Base-by-base conservation (phyloP, 2,329 filamentous ascomycete genomes). In the Apiospora marii region DNA sequence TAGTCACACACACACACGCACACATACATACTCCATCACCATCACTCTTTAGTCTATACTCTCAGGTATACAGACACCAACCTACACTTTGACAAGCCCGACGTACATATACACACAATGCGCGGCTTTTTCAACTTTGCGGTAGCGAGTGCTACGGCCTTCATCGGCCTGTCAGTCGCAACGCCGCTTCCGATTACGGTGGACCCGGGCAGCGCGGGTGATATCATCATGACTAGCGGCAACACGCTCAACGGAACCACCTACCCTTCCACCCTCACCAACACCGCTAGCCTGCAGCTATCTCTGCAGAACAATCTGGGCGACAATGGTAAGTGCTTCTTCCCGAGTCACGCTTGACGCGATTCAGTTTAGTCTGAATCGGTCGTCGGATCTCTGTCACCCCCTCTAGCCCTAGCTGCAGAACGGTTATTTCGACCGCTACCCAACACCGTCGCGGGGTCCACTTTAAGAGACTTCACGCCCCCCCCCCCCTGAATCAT, bases 181-280 rank as follows among this genome's bases (percentile, higher is more conserved):
- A 64, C 34, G 30, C 58, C 58, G 34, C 41, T 73, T 24, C 80
- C 80, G 68, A 73, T 79, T 19, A 76, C 74, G 43, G 67, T 43
- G 41, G 41, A 58, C 13, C 30, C 61, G 64, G 67, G 71, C 73
- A 44, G 10, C 1, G 46, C 13, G 24, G 44, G 46, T 24, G 46
- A 43, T 10, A 58, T 72, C 48, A 37, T 53, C 46, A 44, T 72
- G 43, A 69, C 74, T n/a, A 71, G 73, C 13, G 74, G 74, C 48
- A 49, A 77, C 51, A 67, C 75, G 6, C 44, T 74, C 49, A 70
- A 75, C 22, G 71, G 74, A 22, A 61, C 78, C 49, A 70, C 71
- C 22, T 30, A 76, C 49, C 68, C 73, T 27, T 67, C 72, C 37
- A 34, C 48, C 16, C 53, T 71, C 67, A 67, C 51, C 22, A 34